Evolutionary conservation across 139 green algal species (phyloP).

Genomic region (Pleodorina starrii): DNA sequence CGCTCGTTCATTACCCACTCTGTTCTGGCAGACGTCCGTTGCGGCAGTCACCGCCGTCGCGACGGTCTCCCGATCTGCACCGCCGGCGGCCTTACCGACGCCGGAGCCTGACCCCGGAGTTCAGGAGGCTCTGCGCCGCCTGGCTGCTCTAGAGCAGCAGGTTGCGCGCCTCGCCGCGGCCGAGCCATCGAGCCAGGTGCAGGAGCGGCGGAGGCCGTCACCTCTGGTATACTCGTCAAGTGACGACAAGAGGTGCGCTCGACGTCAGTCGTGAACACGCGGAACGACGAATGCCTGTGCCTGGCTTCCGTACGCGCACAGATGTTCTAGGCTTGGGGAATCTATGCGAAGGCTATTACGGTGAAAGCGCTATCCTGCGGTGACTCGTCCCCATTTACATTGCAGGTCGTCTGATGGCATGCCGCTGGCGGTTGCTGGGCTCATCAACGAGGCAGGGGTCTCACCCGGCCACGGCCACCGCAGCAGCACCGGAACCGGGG

Average conservation of each 20-base stretch:
- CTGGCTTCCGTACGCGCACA: no score
- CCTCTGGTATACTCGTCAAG: background rate
- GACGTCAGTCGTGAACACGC: no score
- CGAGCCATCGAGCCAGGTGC: slow-evolving; percentile 14
- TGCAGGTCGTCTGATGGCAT: background rate
- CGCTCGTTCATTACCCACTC: no score
- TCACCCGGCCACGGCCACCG: background rate
- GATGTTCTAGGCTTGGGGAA: no score
- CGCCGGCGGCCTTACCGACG: background rate
- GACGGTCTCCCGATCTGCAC: background rate
- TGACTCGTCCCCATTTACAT: no score
- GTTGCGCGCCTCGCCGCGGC: slow-evolving; percentile 27
- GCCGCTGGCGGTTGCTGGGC: background rate
- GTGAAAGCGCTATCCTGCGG: no score
- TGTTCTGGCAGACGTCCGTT: background rate
- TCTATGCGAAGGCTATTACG: no score
- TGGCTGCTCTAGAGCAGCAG: slow-evolving; percentile 26
- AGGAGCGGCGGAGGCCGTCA: background rate
- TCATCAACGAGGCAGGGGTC: background rate
- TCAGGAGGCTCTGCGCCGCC: background rate
- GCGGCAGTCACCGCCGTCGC: background rate
- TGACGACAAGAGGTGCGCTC: background rate
- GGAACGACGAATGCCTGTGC: no score
- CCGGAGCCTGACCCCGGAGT: background rate
- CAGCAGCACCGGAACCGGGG: background rate